Conservation (phyloP, 495 filamentous ascomycete genomes). For the Aspergillus steynii region DNA sequence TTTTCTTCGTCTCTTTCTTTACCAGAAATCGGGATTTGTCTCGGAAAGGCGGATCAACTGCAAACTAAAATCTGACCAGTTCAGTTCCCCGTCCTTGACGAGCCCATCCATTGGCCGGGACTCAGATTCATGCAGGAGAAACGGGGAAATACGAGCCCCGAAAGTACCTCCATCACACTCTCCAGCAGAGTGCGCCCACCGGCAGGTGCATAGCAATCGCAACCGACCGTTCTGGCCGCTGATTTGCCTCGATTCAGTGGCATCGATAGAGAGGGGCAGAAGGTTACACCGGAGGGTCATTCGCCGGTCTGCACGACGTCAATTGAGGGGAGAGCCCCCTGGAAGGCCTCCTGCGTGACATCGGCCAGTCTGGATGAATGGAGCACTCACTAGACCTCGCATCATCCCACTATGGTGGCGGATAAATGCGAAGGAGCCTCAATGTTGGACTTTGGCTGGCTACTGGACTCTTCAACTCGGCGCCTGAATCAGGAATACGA, state of each 20-base stretch:
- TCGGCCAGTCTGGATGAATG: too few species aligned
- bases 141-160: neutral
- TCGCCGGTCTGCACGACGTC: neutral
- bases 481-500: neutral
- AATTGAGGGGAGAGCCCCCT: neutral
- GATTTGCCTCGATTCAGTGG: neutral
- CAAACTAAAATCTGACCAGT: neutral
- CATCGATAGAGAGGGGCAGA: too few species aligned
- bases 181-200: neutral
- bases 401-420: neutral
- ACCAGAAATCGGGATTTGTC: neutral
- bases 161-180: neutral
- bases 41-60: neutral
- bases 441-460: neutral
- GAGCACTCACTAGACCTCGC: neutral
- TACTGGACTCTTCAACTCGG: neutral
- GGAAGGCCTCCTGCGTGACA: too few species aligned
- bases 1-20: neutral
- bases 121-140: neutral
- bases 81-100: too few species aligned
- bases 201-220: neutral
- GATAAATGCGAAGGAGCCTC: neutral
- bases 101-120: neutral
- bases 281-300: neutral
- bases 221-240: neutral